Evolutionary conservation across 257 asterid genomes (phyloP).

Genomic region (Solanum dulcamara): DNA sequence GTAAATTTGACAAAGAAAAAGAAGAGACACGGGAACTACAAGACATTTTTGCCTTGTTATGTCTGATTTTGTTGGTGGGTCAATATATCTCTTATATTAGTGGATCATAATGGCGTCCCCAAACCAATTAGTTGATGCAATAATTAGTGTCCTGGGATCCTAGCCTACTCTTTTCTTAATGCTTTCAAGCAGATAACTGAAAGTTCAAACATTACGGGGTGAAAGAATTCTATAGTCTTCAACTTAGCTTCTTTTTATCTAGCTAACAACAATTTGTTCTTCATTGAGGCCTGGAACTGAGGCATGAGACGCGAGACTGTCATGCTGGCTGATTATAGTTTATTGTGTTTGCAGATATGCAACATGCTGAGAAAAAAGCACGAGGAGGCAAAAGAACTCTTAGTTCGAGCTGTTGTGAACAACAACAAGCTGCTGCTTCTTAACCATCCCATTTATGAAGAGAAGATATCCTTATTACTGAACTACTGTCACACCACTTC

Average conservation of each 20-base stretch:
- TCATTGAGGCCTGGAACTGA: not conserved
- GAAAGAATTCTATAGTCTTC: not conserved
- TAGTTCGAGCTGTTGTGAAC: slow-evolving; percentile 65
- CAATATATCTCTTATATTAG: not conserved
- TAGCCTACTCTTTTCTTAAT: not conserved
- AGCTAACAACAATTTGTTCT: not conserved
- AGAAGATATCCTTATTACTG: slow-evolving; percentile 69
- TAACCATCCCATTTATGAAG: slow-evolving; percentile 48
- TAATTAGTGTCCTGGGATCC: not conserved
- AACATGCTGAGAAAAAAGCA: slow-evolving; percentile 58
- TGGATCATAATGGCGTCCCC: not conserved
- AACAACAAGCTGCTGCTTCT: slow-evolving; percentile 81
- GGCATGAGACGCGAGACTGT: not conserved
- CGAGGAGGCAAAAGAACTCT: slow-evolving; percentile 71
- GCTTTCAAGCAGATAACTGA: not conserved
- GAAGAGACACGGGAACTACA: not conserved
- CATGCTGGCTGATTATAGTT: not conserved
- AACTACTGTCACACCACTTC: not conserved
- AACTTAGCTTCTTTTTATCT: not conserved
- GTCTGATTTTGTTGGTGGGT: not conserved
- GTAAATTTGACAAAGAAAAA: not conserved
- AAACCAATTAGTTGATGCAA: not conserved
- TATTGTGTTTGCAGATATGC: slow-evolving; percentile 53
- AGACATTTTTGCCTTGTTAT: not conserved
- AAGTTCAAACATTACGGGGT: not conserved